Evolutionary conservation across 176 grass and related monocot genomes (phyloP), one percentile per base, ranked within the genome.

Genomic region (Melocanna baccifera): DNA sequence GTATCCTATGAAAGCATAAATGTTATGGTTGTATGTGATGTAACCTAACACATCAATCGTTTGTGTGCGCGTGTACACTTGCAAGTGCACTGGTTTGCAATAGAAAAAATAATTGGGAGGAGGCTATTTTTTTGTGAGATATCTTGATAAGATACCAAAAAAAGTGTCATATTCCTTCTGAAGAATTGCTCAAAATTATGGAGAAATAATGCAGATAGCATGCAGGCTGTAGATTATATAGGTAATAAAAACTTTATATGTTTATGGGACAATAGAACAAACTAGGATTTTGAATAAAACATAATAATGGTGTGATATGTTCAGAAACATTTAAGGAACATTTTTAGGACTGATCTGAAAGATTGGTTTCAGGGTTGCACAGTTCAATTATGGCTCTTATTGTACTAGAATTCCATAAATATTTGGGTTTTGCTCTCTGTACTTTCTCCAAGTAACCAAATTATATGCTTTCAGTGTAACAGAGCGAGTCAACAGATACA

Each of bases 1-100:
- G 72, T 77, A 90, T 90, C 88, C 88, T 57, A 86, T 72, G 46
- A 50, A 83, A 66, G 51, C 72, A 59, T 67, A 90, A 66, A 63
- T 87, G 50, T 68, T 26, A 52, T 11, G 64, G 70, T 45, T 53
- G 47, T 53, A 63, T 82, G 45, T 58, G 77, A 83, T 52, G 48
- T 68, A 61, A 67, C 73, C 63, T 69, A 69, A 57, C 61, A 41
- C 55, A 52, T 69, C 52, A 75, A 80, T 73, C 13, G 28, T 53
- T 59, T 83, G 13, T 68, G 26, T 51, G 67, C 57, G 57, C 51
- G 37, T 87, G 80, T 83, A 75, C 61, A 55, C 77, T 71, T 74
- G 77, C 58, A 73, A 67, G 37, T 70, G 42, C 69, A 68, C 22
- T 59, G 7, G 40, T 61, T 58, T 85, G 12, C 32, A 74, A 73